Percentiles rank a stretch among this genome's conserved stretches.
Evolutionary conservation across 2,329 filamentous ascomycete species (phyloP).

Genomic region (Mycosphaerella sp.): DNA sequence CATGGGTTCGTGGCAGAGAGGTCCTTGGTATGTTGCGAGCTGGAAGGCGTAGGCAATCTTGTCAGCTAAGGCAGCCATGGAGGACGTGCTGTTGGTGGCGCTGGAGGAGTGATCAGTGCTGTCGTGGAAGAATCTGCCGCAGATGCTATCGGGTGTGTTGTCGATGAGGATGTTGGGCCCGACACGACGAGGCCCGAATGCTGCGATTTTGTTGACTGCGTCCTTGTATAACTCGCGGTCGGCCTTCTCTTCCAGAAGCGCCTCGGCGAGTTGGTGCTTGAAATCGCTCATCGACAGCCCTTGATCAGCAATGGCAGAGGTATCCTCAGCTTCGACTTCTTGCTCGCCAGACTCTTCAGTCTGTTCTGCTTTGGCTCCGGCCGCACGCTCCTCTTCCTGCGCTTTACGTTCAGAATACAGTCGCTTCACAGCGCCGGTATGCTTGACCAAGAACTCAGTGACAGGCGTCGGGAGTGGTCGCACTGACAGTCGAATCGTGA

Average conservation of each 20-base stretch:
- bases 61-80: conserved; percentile 57
- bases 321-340: conserved; percentile 44
- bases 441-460: conserved; percentile 76
- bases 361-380: conserved; percentile 34
- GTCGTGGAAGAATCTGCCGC: conserved; percentile 55
- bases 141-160: conserved; percentile 63
- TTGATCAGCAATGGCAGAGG: conserved; percentile 50
- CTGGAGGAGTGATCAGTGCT: conserved; percentile 19
- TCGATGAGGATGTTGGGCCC: conserved; percentile 91
- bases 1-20: conserved; percentile 85
- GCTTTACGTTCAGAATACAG: conserved; percentile 66
- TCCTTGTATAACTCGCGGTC: conserved; percentile 71
- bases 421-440: conserved; percentile 69
- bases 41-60: conserved; percentile 94
- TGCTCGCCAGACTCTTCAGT: conserved; percentile 33
- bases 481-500: conserved; percentile 69
- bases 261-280: conserved; percentile 61
- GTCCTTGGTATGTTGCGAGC: conserved; percentile 79
- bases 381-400: conserved; percentile 39
- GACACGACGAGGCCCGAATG: conserved; percentile 77
- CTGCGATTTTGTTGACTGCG: conserved; percentile 72
- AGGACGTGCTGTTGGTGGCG: conserved; percentile 20
- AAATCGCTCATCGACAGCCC: conserved; percentile 69
- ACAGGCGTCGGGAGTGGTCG: conserved; percentile 70
- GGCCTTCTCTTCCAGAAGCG: conserved; percentile 65